These are phyloP conservation scores for Didymella exigua DNA, from an alignment of 2,329 filamentous ascomycete species.

Conservation along the genomic window DNA sequence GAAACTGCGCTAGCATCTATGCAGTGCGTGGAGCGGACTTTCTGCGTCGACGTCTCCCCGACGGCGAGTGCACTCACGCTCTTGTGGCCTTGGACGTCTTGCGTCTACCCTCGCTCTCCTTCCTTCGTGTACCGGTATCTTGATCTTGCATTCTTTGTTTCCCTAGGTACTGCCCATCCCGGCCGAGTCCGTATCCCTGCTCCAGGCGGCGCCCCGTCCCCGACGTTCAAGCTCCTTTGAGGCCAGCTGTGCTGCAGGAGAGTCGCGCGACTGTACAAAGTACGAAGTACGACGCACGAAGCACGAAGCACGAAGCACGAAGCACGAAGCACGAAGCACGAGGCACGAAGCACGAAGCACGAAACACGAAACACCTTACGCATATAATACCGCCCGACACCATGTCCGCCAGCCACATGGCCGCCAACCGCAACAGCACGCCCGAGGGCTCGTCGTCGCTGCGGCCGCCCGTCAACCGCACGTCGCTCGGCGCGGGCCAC, in stretches of 20 bases:
- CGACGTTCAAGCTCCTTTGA: slow-evolving; percentile 35
- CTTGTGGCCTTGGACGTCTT: not conserved
- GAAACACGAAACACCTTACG: too few species aligned
- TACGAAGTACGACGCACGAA: not conserved
- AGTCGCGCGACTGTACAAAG: slow-evolving; percentile 1
- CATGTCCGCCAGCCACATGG: slow-evolving; percentile 57
- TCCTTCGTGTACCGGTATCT: slow-evolving; percentile 30
- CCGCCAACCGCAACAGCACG: slow-evolving; percentile 90
- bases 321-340: too few species aligned
- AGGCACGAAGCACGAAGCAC: too few species aligned
- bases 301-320: too few species aligned
- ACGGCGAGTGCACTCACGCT: not conserved
- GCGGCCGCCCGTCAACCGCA: slow-evolving; percentile 79
- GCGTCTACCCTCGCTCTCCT: slow-evolving; percentile 6
- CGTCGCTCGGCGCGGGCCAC: slow-evolving; percentile 75
- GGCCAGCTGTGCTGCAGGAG: slow-evolving; percentile 43
- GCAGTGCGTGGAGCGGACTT: too few species aligned
- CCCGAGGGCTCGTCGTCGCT: slow-evolving; percentile 87
- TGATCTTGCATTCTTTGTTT: slow-evolving; percentile 25
- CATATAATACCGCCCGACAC: too few species aligned
- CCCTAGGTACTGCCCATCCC: not conserved
- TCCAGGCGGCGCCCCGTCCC: slow-evolving; percentile 16
- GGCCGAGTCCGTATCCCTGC: slow-evolving; percentile 20
- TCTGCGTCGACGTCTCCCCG: slow-evolving; percentile 1
- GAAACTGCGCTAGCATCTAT: too few species aligned